Base-by-base conservation (phyloP, 768 basidiomycete species). In the Tremella yokohamensis region DNA sequence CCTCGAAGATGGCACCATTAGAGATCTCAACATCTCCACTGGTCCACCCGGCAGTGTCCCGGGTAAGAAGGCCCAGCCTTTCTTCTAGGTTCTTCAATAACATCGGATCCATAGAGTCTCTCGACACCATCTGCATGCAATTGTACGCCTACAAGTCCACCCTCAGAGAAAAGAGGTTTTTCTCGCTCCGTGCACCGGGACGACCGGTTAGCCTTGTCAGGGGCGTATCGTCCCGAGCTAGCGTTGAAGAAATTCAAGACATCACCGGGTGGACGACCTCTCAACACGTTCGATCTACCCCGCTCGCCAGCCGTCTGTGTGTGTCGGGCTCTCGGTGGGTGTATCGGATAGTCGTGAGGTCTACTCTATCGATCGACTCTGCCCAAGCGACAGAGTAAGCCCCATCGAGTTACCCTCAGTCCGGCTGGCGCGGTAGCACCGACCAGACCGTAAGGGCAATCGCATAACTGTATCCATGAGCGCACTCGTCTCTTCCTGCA, bases 181-280 rank as follows among this genome's bases (percentile, higher is more conserved):
- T 69, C 26, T 72, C 70, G 70, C 70, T 72, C 65, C 70, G 24
- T 38, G 61, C 63, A 16, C 22, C 50, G 44, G 40, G 60, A 62
- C 50, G 60, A 61, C 67, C 48, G 49, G 60, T 57, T 57, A 60
- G 56, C 62, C 58, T 40, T 65, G 60, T 62, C 59, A 63, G 56
- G 57, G 60, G 60, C 62, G 64, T 64, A 65, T 50, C 58, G 58
- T 62, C 56, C 47, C 39, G 54, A 50, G 62, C 70, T 72, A 67
- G 70, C 70, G 70, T 58, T 72, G 70, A 72, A 72, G 70, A 72
- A 72, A 72, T 72, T 72, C 70, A 63, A 67, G 61, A 25, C 70
- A 72, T 72, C 70, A 72, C 61, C n/a, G 70, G 68, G 70, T 51
- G 19, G n/a, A 13, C 26, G 24, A 44, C 18, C 26, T 40, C 25